Evolutionary conservation across 2,329 filamentous ascomycete genomes (phyloP).

Genomic region (Didymella lethalis): DNA sequence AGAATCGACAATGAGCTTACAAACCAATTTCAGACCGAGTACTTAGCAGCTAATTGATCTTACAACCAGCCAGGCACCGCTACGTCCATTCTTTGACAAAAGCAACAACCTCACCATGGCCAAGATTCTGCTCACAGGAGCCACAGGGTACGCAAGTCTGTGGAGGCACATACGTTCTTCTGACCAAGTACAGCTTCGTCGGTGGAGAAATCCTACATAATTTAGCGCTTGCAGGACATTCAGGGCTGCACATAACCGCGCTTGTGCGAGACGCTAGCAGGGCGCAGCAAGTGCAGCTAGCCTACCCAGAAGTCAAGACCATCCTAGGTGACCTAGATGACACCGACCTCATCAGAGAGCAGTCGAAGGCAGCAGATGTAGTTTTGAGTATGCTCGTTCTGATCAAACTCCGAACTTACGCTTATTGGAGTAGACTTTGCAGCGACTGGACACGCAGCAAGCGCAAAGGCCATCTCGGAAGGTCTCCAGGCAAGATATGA

Average conservation of each 20-base stretch:
- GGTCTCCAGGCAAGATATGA: slow-evolving; percentile 17
- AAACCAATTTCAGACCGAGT: not conserved
- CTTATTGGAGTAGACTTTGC: slow-evolving; percentile 19
- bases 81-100: not conserved
- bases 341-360: slow-evolving; percentile 9
- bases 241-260: slow-evolving; percentile 12
- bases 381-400: slow-evolving; percentile 13
- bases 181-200: slow-evolving; percentile 12
- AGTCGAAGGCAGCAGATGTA: slow-evolving; percentile 19
- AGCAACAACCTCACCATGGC: slow-evolving; percentile 8
- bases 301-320: slow-evolving; percentile 14
- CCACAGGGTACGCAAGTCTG: slow-evolving; percentile 15
- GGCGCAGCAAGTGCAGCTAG: slow-evolving; percentile 16
- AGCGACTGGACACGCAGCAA: slow-evolving; percentile 21
- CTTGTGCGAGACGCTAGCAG: slow-evolving; percentile 18
- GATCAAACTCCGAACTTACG: too few species aligned
- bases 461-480: slow-evolving; percentile 21
- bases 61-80: not conserved
- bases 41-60: not conserved
- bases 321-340: slow-evolving; percentile 21
- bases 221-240: slow-evolving; percentile 9
- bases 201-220: slow-evolving; percentile 22
- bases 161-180: not conserved
- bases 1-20: slow-evolving; percentile 4
- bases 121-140: slow-evolving; percentile 20